Percentiles rank a stretch among this genome's conserved stretches.
These are phyloP conservation scores for Xylaria nigripes DNA, from an alignment of 495 filamentous ascomycete species.

Conservation along the genomic window DNA sequence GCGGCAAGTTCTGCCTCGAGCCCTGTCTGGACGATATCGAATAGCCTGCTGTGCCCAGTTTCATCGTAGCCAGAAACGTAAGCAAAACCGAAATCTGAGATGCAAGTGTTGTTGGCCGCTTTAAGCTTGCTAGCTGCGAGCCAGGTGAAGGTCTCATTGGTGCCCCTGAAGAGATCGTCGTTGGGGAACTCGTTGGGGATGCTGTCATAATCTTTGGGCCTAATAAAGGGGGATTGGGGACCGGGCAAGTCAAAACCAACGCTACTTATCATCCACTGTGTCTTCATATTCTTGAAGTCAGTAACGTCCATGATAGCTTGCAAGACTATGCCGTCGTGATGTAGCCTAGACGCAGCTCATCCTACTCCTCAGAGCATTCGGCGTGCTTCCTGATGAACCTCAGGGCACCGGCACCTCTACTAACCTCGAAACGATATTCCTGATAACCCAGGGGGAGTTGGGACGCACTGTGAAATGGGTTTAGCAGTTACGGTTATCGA, in stretches of 20 bases:
- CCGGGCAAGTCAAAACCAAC: conserved; percentile 42
- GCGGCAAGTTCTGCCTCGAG: not conserved
- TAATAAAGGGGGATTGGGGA: conserved; percentile 17
- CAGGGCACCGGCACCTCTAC: conserved; percentile 42
- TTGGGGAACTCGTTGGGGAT: conserved; percentile 33
- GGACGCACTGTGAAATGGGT: conserved; percentile 4
- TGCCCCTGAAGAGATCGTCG: conserved; percentile 20
- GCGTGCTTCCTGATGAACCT: conserved; percentile 31
- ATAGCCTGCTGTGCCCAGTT: conserved; percentile 7
- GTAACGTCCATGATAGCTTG: conserved; percentile 34
- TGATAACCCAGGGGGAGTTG: conserved; percentile 18
- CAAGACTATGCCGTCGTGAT: conserved; percentile 48
- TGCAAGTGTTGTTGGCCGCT: conserved; percentile 7
- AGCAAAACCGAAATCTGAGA: conserved; percentile 8
- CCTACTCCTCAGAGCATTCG: conserved; percentile 22
- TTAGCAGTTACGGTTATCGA: too few relatives aligned
- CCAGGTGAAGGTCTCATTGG: conserved; percentile 22
- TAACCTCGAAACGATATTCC: conserved; percentile 50
- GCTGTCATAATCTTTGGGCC: conserved; percentile 27
- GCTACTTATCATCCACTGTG: conserved; percentile 30
- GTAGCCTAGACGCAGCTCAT: conserved; percentile 33
- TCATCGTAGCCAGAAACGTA: conserved; percentile 8
- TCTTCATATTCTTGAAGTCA: conserved; percentile 39
- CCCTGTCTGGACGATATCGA: conserved; percentile 9
- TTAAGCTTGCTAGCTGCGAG: conserved; percentile 20